Evolutionary conservation across 2,329 filamentous ascomycete genomes (phyloP).

Genomic region (Zasmidium angulare): DNA sequence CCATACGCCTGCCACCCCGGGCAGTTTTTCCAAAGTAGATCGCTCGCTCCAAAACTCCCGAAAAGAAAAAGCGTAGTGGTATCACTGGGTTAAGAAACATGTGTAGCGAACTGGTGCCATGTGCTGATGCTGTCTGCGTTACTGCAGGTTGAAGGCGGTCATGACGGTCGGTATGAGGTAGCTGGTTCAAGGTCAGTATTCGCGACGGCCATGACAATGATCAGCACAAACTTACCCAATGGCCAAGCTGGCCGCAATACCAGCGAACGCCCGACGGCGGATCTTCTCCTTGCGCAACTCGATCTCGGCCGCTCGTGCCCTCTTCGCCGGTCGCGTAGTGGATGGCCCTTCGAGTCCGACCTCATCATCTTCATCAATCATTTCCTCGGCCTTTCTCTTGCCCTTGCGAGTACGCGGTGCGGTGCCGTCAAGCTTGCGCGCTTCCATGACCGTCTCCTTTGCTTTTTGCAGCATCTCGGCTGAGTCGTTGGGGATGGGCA

Average conservation of each 20-base stretch:
- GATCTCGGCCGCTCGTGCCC: slow-evolving; percentile 70
- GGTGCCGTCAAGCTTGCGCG: slow-evolving; percentile 53
- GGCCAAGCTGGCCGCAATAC: slow-evolving; percentile 81
- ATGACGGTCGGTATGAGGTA: slow-evolving; percentile 30
- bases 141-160: not conserved
- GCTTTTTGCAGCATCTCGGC: slow-evolving; percentile 75
- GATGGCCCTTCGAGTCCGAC: slow-evolving; percentile 51
- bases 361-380: slow-evolving; percentile 53
- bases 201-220: not conserved
- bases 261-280: slow-evolving; percentile 79
- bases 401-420: slow-evolving; percentile 40
- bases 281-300: slow-evolving; percentile 84
- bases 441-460: slow-evolving; percentile 80
- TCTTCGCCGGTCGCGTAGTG: slow-evolving; percentile 56
- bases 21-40: not conserved
- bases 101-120: not conserved
- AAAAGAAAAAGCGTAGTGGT: slow-evolving; percentile 14
- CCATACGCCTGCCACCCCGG: not conserved
- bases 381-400: slow-evolving; percentile 75
- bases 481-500: slow-evolving; percentile 74
- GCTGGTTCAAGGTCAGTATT: slow-evolving; percentile 21
- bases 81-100: slow-evolving; percentile 9
- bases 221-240: slow-evolving; percentile 70
- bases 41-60: slow-evolving; percentile 6
- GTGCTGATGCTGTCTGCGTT: not conserved